Conservation (phyloP, 306 rosid species). For the Vachellia pachyceras region DNA sequence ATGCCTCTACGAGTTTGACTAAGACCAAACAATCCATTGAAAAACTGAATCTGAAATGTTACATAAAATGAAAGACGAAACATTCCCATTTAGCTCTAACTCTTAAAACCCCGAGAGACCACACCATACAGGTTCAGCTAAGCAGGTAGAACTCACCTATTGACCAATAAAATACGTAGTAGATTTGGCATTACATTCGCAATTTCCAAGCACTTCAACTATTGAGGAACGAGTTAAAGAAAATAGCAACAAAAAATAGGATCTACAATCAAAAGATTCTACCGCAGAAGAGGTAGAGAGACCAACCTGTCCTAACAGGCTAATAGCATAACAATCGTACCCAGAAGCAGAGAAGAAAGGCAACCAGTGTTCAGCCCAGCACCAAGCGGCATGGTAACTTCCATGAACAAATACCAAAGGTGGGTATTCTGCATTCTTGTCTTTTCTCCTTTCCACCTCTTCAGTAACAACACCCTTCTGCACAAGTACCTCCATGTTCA, state of each 20-base stretch:
- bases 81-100: neutral
- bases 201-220: neutral
- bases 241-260: neutral
- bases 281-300: slow-evolving; percentile 12
- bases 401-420: slow-evolving; percentile 90
- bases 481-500: slow-evolving; percentile 75
- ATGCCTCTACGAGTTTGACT: neutral
- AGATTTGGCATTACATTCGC: neutral
- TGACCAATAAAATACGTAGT: neutral
- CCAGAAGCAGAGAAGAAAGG: slow-evolving; percentile 86
- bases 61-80: neutral
- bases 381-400: slow-evolving; percentile 98
- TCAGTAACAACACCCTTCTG: slow-evolving; percentile 52
- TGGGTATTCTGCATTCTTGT: slow-evolving; percentile 36
- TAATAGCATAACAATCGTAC: slow-evolving; percentile 74
- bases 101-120: neutral
- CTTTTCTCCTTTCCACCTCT: slow-evolving; percentile 18
- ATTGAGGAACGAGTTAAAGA: neutral
- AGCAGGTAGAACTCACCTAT: neutral
- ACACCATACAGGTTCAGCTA: neutral
- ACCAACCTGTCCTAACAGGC: slow-evolving; percentile 82
- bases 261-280: neutral
- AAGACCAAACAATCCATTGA: neutral
- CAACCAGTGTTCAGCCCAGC: slow-evolving; percentile 90
- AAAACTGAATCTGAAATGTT: neutral